phyloP scores from a whole-genome alignment of 805 yeast species.

The Saturnispora kantuleensis region DNA sequence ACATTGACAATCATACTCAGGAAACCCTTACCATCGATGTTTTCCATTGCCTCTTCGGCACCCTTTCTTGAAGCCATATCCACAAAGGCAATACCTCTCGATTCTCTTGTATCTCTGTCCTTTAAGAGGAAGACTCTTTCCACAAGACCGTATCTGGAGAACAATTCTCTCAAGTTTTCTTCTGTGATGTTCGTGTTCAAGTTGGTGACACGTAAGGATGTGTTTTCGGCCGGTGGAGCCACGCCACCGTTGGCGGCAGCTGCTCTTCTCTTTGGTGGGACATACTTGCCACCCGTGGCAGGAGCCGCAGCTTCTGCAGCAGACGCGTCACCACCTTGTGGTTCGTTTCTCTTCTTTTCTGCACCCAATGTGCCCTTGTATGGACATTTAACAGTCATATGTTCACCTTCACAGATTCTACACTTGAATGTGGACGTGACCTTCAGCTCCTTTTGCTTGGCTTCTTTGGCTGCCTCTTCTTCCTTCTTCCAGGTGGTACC shows the following conservation, averaged over 20 bases:
- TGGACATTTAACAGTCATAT: slow-evolving; percentile 92
- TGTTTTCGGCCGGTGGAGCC: slow-evolving; percentile 38
- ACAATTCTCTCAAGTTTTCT: slow-evolving; percentile 66
- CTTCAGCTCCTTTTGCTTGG: slow-evolving; percentile 39
- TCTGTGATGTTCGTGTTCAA: slow-evolving; percentile 80
- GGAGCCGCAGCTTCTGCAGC: slow-evolving; percentile 5
- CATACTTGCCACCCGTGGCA: slow-evolving; percentile 32
- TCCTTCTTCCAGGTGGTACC: slow-evolving; percentile 70
- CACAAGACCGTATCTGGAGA: slow-evolving; percentile 54
- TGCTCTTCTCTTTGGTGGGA: slow-evolving; percentile 52
- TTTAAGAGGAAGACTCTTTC: slow-evolving; percentile 77
- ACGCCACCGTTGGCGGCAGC: slow-evolving; percentile 27
- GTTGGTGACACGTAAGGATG: slow-evolving; percentile 86
- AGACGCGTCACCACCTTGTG: slow-evolving; percentile 11
- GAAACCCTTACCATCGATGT: slow-evolving; percentile 84
- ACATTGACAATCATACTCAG: slow-evolving; percentile 72
- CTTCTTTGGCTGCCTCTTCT: slow-evolving; percentile 60
- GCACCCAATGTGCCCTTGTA: slow-evolving; percentile 77
- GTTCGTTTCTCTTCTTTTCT: slow-evolving; percentile 8
- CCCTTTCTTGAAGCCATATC: slow-evolving; percentile 56
- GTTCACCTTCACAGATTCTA: slow-evolving; percentile 91
- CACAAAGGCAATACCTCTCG: slow-evolving; percentile 94
- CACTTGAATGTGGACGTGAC: slow-evolving; percentile 55
- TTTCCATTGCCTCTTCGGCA: slow-evolving; percentile 72
- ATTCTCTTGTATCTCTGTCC: slow-evolving; percentile 87